Evolutionary conservation across 2,329 filamentous ascomycete species (phyloP).

Genomic region (Rutstroemia sp.): DNA sequence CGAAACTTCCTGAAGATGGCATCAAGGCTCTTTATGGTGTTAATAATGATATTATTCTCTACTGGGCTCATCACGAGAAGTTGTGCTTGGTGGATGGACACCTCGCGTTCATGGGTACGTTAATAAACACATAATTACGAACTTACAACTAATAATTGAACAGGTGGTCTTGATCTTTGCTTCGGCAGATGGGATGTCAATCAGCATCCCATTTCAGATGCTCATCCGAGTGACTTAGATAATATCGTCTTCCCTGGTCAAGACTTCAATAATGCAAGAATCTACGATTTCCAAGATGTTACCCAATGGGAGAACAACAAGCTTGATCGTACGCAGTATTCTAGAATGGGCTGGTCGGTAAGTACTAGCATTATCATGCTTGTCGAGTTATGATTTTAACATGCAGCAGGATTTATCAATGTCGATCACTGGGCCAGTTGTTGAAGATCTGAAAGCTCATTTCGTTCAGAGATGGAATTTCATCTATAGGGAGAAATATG

Average conservation of each 20-base stretch:
- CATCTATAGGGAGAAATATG: constrained; percentile 78
- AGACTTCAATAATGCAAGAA: constrained; percentile 84
- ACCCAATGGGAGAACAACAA: constrained; percentile 77
- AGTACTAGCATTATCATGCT: background rate
- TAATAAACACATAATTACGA: too few species aligned
- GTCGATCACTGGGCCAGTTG: constrained; percentile 57
- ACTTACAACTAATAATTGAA: background rate
- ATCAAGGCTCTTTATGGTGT: constrained; percentile 77
- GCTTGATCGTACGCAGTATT: constrained; percentile 69
- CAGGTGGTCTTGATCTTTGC: constrained; percentile 70
- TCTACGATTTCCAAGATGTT: constrained; percentile 76
- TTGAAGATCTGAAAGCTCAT: constrained; percentile 67
- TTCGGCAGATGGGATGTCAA: constrained; percentile 88
- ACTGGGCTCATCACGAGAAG: constrained; percentile 94
- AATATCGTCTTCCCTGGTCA: constrained; percentile 79
- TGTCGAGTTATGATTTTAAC: background rate
- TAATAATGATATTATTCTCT: constrained; percentile 72
- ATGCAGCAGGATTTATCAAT: constrained; percentile 58
- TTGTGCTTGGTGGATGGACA: constrained; percentile 74
- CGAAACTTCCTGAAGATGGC: constrained; percentile 63
- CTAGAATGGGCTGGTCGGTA: constrained; percentile 81
- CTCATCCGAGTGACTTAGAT: constrained; percentile 70
- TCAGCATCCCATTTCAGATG: constrained; percentile 69
- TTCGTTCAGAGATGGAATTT: constrained; percentile 90
- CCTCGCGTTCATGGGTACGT: constrained; percentile 68